These are phyloP conservation scores for Globisporangium rhizosaccharum DNA, from an alignment of 352 stramenopile genomes.

Conservation along the genomic window DNA sequence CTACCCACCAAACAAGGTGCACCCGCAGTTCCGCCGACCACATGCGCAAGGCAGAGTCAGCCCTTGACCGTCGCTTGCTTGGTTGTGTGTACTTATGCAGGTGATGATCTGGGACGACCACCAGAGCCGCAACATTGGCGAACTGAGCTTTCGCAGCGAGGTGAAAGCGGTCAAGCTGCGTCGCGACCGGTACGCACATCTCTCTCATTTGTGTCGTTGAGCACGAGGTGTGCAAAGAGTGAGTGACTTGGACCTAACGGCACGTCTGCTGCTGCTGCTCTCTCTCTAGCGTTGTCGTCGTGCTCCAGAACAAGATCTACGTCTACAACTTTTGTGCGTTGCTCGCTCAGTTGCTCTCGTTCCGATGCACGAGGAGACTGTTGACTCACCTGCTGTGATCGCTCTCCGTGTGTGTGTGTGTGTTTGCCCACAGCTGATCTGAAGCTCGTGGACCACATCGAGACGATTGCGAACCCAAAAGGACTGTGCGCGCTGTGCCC, in stretches of 20 bases:
- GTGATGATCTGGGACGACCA: constrained; percentile 99
- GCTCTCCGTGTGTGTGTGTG: constrained; percentile 12
- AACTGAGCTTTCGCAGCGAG: constrained; percentile 96
- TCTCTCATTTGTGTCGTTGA: no score
- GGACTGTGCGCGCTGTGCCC: constrained; percentile 93
- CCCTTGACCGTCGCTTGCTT: neutral
- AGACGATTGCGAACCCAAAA: constrained; percentile 97
- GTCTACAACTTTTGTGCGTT: constrained; percentile 95
- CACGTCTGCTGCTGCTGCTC: neutral
- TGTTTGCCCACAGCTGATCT: constrained; percentile 83
- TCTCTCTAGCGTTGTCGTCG: constrained; percentile 89
- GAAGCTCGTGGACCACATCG: constrained; percentile 96
- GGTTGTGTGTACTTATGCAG: constrained; percentile 19
- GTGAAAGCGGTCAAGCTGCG: constrained; percentile 95
- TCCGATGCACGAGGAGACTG: neutral
- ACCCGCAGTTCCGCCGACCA: neutral
- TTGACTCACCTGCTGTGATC: neutral
- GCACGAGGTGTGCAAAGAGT: neutral
- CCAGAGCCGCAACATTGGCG: constrained; percentile 95
- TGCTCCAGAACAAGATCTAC: constrained; percentile 96
- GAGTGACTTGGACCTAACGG: neutral
- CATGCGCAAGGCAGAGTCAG: neutral
- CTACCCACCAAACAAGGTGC: constrained; percentile 95
- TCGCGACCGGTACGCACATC: constrained; percentile 75
- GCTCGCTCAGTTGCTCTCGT: neutral